These are phyloP conservation scores for Trichoderma reesei DNA, from an alignment of 495 filamentous ascomycete genomes.

Conservation along the genomic window DNA sequence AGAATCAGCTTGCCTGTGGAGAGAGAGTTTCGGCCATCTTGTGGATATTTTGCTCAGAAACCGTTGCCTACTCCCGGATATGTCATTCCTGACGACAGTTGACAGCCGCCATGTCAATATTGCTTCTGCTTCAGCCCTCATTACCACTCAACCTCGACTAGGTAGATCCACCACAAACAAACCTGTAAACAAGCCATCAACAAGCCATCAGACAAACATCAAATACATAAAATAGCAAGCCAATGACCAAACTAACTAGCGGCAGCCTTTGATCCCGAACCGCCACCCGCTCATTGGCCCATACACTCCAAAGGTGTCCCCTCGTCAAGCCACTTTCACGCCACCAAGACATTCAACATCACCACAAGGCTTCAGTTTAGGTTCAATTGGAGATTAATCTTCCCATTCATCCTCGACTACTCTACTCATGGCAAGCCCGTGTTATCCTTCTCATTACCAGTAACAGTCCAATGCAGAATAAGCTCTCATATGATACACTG, in stretches of 20 bases:
- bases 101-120: too few relatives aligned
- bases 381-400: not conserved
- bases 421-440: conserved; percentile 1
- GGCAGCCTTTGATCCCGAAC: not conserved
- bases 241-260: not conserved
- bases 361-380: not conserved
- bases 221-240: not conserved
- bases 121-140: too few relatives aligned
- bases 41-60: too few relatives aligned
- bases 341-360: not conserved
- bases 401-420: conserved; percentile 5
- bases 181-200: not conserved
- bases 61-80: too few relatives aligned
- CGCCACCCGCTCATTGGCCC: not conserved
- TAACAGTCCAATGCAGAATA: conserved; percentile 7
- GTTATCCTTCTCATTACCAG: conserved; percentile 6
- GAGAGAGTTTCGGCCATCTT: too few relatives aligned
- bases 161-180: not conserved
- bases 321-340: not conserved
- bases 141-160: too few relatives aligned
- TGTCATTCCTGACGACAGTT: too few relatives aligned
- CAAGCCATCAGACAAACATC: not conserved
- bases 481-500: conserved; percentile 5
- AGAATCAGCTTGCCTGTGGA: too few relatives aligned
- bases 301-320: not conserved